Evolutionary conservation across 2,329 filamentous ascomycete genomes (phyloP), one percentile per base, ranked within the genome.

Genomic region (Parafenestella ontariensis): DNA sequence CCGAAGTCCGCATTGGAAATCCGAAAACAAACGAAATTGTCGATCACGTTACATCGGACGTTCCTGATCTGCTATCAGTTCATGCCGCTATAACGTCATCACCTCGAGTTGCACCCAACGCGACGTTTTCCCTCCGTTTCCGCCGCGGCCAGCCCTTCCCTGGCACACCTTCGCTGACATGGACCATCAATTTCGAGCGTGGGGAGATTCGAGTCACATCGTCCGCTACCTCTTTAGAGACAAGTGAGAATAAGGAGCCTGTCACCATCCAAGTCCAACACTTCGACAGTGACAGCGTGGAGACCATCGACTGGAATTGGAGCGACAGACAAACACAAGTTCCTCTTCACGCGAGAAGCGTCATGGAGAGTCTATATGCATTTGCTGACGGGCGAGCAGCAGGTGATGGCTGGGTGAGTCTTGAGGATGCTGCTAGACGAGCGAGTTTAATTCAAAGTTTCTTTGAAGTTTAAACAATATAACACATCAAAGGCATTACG

Each of bases 181-280:
- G 58, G 62, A 37, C 29, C 17, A 62, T 68, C 36, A 60, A 62
- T 18, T 60, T 60, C 34, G 54, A 59, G 41, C 49, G 56, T 23
- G 65, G 65, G 10, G 65, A 68, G 37, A 42, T 66, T 1, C 34
- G 37, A 2, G 59, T 71, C 5, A 71, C 73, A 8, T 58, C 63
- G 0, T 61, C 56, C 26, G 62, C 63, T 4, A 63, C 53, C 15
- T 43, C 40, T 10, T 59, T 75, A 51, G 51, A 61, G 15, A 26
- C 42, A 5, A 29, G n/a, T 43, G 64, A 68, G 0, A 63, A 71
- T 0, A 72, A 76, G 0, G 72, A 81, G 11, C 65, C 65, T 11
- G 62, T 71, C 2, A 76, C 74, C 2, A 75, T 87, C 7, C 77
- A 83, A 17, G 65, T 87, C 0, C 81, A 85, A 50, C 76, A 84